Evolutionary conservation across 345 rosid genomes (phyloP), one percentile per base, ranked within the genome.

Genomic region (Hirschfeldia incana): DNA sequence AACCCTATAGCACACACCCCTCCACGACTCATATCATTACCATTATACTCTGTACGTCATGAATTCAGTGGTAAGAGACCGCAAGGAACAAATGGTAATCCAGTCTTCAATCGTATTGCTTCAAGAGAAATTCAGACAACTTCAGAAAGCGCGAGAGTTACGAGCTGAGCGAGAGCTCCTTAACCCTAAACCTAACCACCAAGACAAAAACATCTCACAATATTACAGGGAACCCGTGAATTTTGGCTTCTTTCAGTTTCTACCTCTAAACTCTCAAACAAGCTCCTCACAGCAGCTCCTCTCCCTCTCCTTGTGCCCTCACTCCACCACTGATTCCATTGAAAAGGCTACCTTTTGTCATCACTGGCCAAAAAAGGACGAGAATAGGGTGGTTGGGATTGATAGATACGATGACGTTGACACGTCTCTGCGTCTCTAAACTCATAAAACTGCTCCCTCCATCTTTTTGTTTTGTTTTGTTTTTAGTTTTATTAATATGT

Each of bases 391-490:
- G 34, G 44, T 79, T 70, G 83, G 83, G 29, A 65, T 80, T 70
- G 80, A 75, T 70, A 72, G 83, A 58, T 75, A 65, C 68, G 76
- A 83, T 67, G 89, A 87, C 55, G 85, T 90, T 3, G 94, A 90
- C 72, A 90, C 94, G 64, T 90, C 94, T 83, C 94, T 90, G 70
- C 94, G 86, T 83, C 89, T 90, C 84, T 90, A 76, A 68, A 68
- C 34, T 8, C 62, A 68, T 67, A 33, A 37, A 46, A 1, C 17
- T 21, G 42, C n/a, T 69, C 37, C 46, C 34, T 60, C 46, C 60
- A 53, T 53, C 69, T 9, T 36, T 39, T 29, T 15, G 33, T 9
- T 27, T 29, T 15, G 33, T 9, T 27, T 21, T 66, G 26, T n/a
- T 1, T 63, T 65, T 13, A 28, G 32, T 28, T 28, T 17, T 63